Percentiles rank a stretch among this genome's conserved stretches.
Conservation (phyloP, 129 eudicot genomes). For the Apium graveolens region DNA sequence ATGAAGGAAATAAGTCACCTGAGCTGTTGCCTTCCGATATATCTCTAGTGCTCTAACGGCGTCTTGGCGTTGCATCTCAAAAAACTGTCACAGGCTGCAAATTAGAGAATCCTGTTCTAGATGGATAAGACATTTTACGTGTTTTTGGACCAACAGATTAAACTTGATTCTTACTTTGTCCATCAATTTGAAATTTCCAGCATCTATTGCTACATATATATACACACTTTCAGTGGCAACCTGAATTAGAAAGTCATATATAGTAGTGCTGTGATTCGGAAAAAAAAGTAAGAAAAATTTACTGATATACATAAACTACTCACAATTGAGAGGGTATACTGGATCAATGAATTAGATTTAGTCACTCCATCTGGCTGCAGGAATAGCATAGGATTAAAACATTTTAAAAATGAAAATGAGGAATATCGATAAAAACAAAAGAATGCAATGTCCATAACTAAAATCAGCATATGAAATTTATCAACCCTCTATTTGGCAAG, state of each 20-base stretch:
- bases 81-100: constrained; percentile 37
- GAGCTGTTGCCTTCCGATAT: constrained; percentile 51
- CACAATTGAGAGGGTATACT: constrained; percentile 61
- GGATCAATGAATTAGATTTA: constrained; percentile 50
- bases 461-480: too few species aligned
- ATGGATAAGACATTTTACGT: not conserved
- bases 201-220: constrained; percentile 59
- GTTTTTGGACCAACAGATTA: not conserved
- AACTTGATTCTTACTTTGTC: constrained; percentile 41
- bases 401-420: not conserved
- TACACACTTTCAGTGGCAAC: constrained; percentile 71
- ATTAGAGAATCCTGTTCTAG: not conserved
- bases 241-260: constrained; percentile 27
- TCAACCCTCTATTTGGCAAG: too few species aligned
- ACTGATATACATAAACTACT: constrained; percentile 14
- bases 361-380: constrained; percentile 66
- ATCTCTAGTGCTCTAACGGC: constrained; percentile 71
- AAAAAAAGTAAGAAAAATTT: not conserved
- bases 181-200: constrained; percentile 53
- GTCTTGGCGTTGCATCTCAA: constrained; percentile 70
- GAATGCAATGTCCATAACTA: not conserved
- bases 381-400: not conserved
- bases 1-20: constrained; percentile 27
- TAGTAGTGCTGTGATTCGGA: too few species aligned
- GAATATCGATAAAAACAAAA: not conserved